phyloP scores from a whole-genome alignment of 345 rosid genomes.

The Diplotaxis tenuifolia region DNA sequence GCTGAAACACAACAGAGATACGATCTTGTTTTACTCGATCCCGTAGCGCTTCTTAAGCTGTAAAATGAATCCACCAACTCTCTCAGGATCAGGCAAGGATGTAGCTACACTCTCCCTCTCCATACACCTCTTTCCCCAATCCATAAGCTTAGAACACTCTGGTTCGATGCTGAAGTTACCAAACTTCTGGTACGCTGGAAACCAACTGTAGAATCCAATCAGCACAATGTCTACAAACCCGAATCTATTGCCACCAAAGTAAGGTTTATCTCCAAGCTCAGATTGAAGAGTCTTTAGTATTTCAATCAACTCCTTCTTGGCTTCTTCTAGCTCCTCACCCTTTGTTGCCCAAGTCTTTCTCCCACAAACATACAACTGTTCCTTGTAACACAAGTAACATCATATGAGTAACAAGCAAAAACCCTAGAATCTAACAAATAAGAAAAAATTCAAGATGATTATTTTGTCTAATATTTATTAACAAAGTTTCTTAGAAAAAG shows the following conservation, averaged over 20 bases:
- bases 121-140: slow-evolving; percentile 22
- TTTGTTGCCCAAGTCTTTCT: slow-evolving; percentile 23
- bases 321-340: slow-evolving; percentile 22
- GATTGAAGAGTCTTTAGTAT: slow-evolving; percentile 26
- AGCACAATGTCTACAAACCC: slow-evolving; percentile 20
- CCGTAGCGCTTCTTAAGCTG: background rate
- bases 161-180: slow-evolving; percentile 25
- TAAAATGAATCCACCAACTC: background rate
- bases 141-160: slow-evolving; percentile 19
- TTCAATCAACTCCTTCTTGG: background rate
- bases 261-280: slow-evolving; percentile 30
- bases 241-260: slow-evolving; percentile 10
- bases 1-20: background rate
- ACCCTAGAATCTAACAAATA: background rate
- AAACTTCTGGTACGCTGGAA: slow-evolving; percentile 8
- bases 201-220: slow-evolving; percentile 27
- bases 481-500: background rate
- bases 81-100: slow-evolving; percentile 11
- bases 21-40: background rate
- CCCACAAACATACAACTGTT: slow-evolving; percentile 20
- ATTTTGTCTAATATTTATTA: background rate
- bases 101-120: slow-evolving; percentile 9
- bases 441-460: background rate
- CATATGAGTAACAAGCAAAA: slow-evolving; percentile 11
- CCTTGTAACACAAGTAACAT: background rate